Evolutionary conservation across 2,329 filamentous ascomycete genomes (phyloP).

Genomic region (Boeremia exigua): DNA sequence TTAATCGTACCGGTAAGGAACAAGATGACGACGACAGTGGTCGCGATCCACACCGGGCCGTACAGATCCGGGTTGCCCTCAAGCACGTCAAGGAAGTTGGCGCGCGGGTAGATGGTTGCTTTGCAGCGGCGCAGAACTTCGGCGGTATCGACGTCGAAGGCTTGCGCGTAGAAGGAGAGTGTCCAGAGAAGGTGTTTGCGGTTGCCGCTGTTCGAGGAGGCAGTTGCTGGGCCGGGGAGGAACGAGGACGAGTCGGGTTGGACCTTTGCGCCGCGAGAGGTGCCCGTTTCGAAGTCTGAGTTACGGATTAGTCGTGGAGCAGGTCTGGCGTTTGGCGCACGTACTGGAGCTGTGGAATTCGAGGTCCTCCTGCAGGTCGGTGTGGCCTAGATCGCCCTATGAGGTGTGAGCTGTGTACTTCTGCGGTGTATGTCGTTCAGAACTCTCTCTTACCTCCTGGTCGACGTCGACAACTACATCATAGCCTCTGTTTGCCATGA

Average conservation of each 20-base stretch:
- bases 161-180: slow-evolving; percentile 92
- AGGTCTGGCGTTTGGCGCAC: slow-evolving; percentile 13
- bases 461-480: slow-evolving; percentile 98
- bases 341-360: slow-evolving; percentile 93
- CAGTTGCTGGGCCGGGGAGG: slow-evolving; percentile 40
- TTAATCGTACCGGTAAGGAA: slow-evolving; percentile 96
- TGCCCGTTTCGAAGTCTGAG: slow-evolving; percentile 70
- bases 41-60: slow-evolving; percentile 98
- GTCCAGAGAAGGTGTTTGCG: slow-evolving; percentile 90
- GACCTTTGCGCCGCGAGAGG: slow-evolving; percentile 56
- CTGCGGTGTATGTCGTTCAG: background rate
- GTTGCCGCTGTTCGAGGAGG: slow-evolving; percentile 30
- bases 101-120: slow-evolving; percentile 86
- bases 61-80: slow-evolving; percentile 97
- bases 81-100: slow-evolving; percentile 95
- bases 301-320: too few species aligned
- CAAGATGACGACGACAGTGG: slow-evolving; percentile 92
- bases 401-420: slow-evolving; percentile 24
- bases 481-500: slow-evolving; percentile 85
- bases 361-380: slow-evolving; percentile 96
- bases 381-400: slow-evolving; percentile 96
- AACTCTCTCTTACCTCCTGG: slow-evolving; percentile 72
- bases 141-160: slow-evolving; percentile 96
- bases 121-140: slow-evolving; percentile 87
- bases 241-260: slow-evolving; percentile 52